Evolutionary conservation across 495 filamentous ascomycete species (phyloP).

Genomic region (Neurospora sp.): DNA sequence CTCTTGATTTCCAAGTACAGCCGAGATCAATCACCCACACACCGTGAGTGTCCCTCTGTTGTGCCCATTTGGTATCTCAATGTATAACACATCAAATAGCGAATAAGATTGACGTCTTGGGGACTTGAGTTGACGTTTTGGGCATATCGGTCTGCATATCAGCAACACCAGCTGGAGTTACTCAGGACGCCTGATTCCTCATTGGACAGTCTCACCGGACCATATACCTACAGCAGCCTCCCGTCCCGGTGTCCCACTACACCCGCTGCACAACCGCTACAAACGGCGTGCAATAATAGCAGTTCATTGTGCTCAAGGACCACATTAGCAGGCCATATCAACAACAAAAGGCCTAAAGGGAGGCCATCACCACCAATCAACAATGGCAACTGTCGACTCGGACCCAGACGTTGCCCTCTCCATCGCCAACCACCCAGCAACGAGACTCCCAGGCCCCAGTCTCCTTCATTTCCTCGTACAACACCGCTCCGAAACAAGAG

Average conservation of each 20-base stretch:
- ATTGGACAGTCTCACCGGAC: background rate
- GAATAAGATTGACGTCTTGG: background rate
- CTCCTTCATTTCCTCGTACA: conserved; percentile 54
- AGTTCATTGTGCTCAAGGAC: background rate
- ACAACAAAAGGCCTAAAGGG: background rate
- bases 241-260: background rate
- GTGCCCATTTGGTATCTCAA: background rate
- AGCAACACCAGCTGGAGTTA: background rate
- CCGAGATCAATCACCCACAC: background rate
- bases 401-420: conserved; percentile 29
- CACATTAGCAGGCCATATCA: background rate
- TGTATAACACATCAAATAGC: background rate
- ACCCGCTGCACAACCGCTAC: background rate
- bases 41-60: background rate
- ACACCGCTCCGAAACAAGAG: background rate
- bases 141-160: background rate
- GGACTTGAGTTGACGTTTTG: background rate
- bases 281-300: background rate
- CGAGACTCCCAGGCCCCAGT: conserved; percentile 42
- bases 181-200: background rate
- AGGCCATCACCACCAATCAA: background rate
- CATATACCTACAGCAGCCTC: background rate
- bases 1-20: background rate
- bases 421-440: conserved; percentile 48
- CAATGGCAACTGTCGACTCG: background rate